Percentiles rank a stretch among this genome's conserved stretches.
phyloP scores from a whole-genome alignment of 2,329 filamentous ascomycete species.

The Whalleya microplaca region DNA sequence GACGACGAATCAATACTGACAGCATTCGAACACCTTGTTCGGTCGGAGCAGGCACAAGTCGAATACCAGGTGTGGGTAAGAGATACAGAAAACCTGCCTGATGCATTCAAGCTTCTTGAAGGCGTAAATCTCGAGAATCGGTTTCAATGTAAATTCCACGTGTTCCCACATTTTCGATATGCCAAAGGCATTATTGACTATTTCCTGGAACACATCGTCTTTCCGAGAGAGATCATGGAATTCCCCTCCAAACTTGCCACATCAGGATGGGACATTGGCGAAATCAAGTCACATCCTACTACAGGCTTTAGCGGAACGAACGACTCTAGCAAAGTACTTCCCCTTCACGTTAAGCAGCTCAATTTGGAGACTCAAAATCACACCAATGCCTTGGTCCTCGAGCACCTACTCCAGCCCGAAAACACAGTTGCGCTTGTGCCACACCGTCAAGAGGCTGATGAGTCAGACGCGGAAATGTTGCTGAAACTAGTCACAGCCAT shows the following conservation, averaged over 20 bases:
- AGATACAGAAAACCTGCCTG: slow-evolving; percentile 38
- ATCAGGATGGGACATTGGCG: slow-evolving; percentile 69
- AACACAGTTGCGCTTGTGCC: slow-evolving; percentile 47
- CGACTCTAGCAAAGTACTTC: slow-evolving; percentile 62
- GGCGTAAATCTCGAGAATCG: slow-evolving; percentile 64
- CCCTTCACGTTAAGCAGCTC: slow-evolving; percentile 57
- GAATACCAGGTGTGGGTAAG: slow-evolving; percentile 57
- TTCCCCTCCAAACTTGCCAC: slow-evolving; percentile 66
- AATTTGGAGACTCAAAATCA: slow-evolving; percentile 59
- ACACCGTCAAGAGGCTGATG: slow-evolving; percentile 7
- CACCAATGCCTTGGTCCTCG: slow-evolving; percentile 70
- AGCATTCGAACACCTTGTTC: slow-evolving; percentile 50
- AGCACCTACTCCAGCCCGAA: slow-evolving; percentile 57
- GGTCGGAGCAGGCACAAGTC: slow-evolving; percentile 53
- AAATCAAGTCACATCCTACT: slow-evolving; percentile 49
- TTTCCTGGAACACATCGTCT: slow-evolving; percentile 62
- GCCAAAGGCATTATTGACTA: slow-evolving; percentile 64
- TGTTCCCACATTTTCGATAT: slow-evolving; percentile 59
- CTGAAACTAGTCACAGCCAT: slow-evolving; percentile 48
- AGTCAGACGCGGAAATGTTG: slow-evolving; percentile 47
- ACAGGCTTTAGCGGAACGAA: slow-evolving; percentile 75
- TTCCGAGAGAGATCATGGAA: slow-evolving; percentile 64
- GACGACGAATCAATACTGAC: slow-evolving; percentile 51
- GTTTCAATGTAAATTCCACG: slow-evolving; percentile 45
- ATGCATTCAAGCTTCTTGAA: slow-evolving; percentile 44